These are phyloP conservation scores for Trichoderma gracile DNA, from an alignment of 2,329 filamentous ascomycete genomes.

Conservation along the genomic window DNA sequence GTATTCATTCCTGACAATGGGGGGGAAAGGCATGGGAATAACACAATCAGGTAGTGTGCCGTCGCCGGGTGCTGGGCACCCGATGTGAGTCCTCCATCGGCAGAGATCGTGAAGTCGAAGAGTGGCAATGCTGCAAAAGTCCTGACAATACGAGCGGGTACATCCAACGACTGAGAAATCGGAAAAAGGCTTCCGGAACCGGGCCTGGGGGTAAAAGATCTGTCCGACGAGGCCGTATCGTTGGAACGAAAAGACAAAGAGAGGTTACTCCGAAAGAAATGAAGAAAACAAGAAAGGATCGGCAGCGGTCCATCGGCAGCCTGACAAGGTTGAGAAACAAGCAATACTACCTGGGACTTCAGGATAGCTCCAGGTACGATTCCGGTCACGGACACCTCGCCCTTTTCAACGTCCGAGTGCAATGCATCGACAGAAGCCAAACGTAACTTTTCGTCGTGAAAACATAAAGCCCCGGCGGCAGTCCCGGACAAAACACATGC, in stretches of 20 bases:
- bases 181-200: not conserved
- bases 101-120: constrained; percentile 1
- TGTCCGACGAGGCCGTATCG: constrained; percentile 3
- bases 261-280: not conserved
- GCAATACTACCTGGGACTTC: constrained; percentile 13
- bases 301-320: not conserved
- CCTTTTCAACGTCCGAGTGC: not conserved
- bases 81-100: constrained; percentile 28
- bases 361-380: constrained; percentile 6
- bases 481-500: not conserved
- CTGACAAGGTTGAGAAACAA: constrained; percentile 3
- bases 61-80: constrained; percentile 31
- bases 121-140: not conserved
- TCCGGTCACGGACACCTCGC: not conserved
- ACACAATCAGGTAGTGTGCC: constrained; percentile 18
- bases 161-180: not conserved
- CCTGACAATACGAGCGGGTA: not conserved
- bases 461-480: not conserved
- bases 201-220: not conserved
- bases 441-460: constrained; percentile 9
- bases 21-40: constrained; percentile 25
- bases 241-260: not conserved
- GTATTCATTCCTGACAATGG: constrained; percentile 24
- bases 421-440: constrained; percentile 18
- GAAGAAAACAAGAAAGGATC: not conserved